Conservation (phyloP, 2,329 filamentous ascomycete species). For the Didymella segeticola region DNA sequence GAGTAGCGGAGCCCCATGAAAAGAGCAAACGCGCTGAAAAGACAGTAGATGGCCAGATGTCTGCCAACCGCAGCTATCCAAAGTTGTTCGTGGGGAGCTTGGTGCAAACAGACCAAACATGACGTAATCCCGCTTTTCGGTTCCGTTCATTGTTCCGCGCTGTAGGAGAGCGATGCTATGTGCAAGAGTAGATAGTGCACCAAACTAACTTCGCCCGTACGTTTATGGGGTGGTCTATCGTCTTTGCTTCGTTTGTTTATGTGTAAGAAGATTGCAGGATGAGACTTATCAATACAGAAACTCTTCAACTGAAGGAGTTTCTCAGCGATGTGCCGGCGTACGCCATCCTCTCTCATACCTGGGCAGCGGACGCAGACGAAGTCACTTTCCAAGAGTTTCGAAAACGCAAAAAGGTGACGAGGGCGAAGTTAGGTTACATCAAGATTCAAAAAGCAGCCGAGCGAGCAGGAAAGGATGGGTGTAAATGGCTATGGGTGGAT, state of each 20-base stretch:
- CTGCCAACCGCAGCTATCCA: background rate
- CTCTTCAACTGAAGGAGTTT: no score
- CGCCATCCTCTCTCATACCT: slow-evolving; percentile 4
- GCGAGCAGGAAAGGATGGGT: background rate
- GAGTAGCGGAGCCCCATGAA: background rate
- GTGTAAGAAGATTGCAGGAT: no score
- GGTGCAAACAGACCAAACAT: slow-evolving; percentile 14
- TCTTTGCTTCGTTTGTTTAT: no score
- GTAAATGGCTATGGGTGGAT: slow-evolving; percentile 7
- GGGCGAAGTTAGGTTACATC: background rate
- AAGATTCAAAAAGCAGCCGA: background rate
- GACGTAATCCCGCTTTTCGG: slow-evolving; percentile 1
- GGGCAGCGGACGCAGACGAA: background rate
- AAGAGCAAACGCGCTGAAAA: background rate
- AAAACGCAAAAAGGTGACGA: background rate
- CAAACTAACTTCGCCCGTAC: no score
- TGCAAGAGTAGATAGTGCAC: no score
- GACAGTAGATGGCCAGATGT: no score
- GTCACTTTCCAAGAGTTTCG: background rate
- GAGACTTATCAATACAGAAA: no score
- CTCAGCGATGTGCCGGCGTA: background rate
- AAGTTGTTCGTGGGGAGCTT: background rate
- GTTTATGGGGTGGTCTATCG: no score
- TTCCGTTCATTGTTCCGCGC: slow-evolving; percentile 2
- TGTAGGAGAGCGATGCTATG: no score